Base-by-base conservation (phyloP, 768 basidiomycete species). In the Leucocoprinus sp. region DNA sequence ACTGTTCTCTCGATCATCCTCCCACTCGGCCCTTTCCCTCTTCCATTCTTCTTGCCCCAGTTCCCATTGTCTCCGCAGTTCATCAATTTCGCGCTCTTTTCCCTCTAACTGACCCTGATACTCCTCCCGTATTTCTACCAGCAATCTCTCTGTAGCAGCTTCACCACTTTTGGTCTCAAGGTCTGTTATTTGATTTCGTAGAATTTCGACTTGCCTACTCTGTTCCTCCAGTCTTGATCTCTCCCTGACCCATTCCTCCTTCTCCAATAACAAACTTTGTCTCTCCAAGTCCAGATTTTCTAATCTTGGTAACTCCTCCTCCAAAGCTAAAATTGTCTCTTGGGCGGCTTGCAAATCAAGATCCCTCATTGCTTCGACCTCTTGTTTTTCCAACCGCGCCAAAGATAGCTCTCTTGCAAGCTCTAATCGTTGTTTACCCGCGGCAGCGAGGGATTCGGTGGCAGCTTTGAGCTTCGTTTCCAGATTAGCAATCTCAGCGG, bases 291-390 rank as follows among this genome's bases (percentile, higher is more conserved):
- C 72, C 42, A 78, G 57, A 5, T 65, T 67, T 46, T 74, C 72
- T 23, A 80, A 59, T 49, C 68, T 65, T 5, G 70, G 72, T 21
- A 80, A 54, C 43, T 84, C 76, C 44, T 65, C 60, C 59, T 82
- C 74, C 42, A 87, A 55, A 1, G 73, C 69, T 14, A 64, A 61
- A 34, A 83, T 77, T 27, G 74, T 80, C 38, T 84, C 84, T 55
- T 84, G 76, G 0, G 82, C 78, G 37, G 61, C 72, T 56, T 82
- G 80, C 29, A 84, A 61, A 49, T 88, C 84, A 67, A 81, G 67
- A 1, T 69, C 68, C 65, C 82, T 67, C 50, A 72, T 70, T 1
- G 78, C 78, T 58, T 85, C 80, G 11, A 81, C 64, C 53, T 84
- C 73, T 39, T 78, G 72, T 63, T 84, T 88, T 58, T 89, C 87